These are phyloP conservation scores for Phytophthora sansomeana DNA, from an alignment of 352 stramenopile genomes.

Conservation along the genomic window DNA sequence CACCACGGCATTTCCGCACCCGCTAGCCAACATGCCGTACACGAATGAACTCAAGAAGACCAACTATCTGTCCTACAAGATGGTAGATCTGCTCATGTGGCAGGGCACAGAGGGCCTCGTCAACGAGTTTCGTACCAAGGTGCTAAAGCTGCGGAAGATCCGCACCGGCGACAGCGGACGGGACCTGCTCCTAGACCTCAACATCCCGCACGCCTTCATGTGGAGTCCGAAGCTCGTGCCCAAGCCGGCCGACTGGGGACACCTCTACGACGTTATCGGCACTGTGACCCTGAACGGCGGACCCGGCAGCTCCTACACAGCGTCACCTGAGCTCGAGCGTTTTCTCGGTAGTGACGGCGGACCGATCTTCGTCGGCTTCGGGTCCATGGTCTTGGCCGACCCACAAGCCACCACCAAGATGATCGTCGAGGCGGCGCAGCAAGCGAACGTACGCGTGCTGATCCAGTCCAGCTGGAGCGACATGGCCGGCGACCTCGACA, in stretches of 20 bases:
- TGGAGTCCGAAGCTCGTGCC: slow-evolving; percentile 26
- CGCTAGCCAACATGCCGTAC: slow-evolving; percentile 27
- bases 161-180: slow-evolving; percentile 20
- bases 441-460: slow-evolving; percentile 18
- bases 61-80: slow-evolving; percentile 32
- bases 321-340: slow-evolving; percentile 20
- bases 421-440: slow-evolving; percentile 24
- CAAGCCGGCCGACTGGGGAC: slow-evolving; percentile 24
- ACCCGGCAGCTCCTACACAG: slow-evolving; percentile 11
- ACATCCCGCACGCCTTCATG: slow-evolving; percentile 30
- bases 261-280: slow-evolving; percentile 29
- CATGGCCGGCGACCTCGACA: slow-evolving; percentile 30
- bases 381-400: slow-evolving; percentile 29
- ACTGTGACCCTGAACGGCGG: slow-evolving; percentile 16
- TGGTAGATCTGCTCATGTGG: slow-evolving; percentile 34
- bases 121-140: slow-evolving; percentile 33
- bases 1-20: slow-evolving; percentile 29
- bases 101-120: slow-evolving; percentile 22
- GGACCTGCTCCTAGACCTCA: slow-evolving; percentile 20
- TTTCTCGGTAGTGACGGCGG: slow-evolving; percentile 19
- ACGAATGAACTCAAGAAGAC: slow-evolving; percentile 23
- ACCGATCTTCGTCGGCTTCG: slow-evolving; percentile 31
- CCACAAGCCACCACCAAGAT: slow-evolving; percentile 25
- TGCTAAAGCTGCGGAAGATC: slow-evolving; percentile 25
- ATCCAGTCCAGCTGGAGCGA: slow-evolving; percentile 38